phyloP scores from a whole-genome alignment of 192 early-diverging fungal genomes.

The Coemansia sp. region DNA sequence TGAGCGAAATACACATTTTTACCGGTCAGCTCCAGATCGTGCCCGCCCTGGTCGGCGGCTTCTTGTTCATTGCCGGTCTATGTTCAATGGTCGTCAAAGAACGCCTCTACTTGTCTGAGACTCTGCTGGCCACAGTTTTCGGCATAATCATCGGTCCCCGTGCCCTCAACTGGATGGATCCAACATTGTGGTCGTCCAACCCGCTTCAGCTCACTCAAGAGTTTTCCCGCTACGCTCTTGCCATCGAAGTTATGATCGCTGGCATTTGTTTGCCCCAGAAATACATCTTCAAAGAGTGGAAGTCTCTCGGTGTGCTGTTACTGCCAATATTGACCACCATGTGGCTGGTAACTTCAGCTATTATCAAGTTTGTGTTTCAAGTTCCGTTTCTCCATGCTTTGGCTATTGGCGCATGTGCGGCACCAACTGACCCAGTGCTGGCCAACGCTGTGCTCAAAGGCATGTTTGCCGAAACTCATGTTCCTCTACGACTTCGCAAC shows the following conservation, averaged over 20 bases:
- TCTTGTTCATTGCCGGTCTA: constrained; percentile 66
- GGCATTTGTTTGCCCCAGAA: constrained; percentile 79
- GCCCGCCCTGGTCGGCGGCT: constrained; percentile 66
- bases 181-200: constrained; percentile 57
- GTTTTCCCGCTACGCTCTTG: constrained; percentile 75
- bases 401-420: constrained; percentile 77
- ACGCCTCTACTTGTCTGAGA: constrained; percentile 69
- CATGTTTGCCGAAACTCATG: constrained; percentile 86
- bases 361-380: constrained; percentile 62
- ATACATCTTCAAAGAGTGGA: constrained; percentile 68
- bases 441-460: constrained; percentile 94
- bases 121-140: constrained; percentile 77
- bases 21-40: constrained; percentile 42
- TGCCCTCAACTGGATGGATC: constrained; percentile 70
- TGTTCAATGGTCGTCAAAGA: constrained; percentile 70
- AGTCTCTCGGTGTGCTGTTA: constrained; percentile 66
- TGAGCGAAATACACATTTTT: constrained; percentile 39
- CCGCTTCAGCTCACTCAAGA: constrained; percentile 63
- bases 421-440: constrained; percentile 93
- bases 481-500: constrained; percentile 73
- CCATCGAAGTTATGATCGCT: constrained; percentile 83
- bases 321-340: constrained; percentile 79
- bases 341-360: constrained; percentile 70
- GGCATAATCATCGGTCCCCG: constrained; percentile 85
- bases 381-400: constrained; percentile 65